phyloP scores from a whole-genome alignment of 1,284 basidiomycete genomes.

The Fomes fomentarius region DNA sequence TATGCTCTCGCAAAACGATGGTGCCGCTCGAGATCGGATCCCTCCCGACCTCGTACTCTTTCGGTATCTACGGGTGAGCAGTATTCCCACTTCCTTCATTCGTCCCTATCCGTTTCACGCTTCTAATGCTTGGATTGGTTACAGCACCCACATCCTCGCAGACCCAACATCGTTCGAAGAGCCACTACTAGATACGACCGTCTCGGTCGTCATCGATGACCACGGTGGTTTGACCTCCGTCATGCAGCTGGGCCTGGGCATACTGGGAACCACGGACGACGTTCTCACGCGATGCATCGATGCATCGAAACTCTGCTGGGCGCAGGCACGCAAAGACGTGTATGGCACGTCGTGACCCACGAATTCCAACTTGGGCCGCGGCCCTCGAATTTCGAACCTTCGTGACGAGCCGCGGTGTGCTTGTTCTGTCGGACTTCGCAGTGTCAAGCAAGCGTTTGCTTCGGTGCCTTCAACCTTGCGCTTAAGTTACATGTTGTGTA shows the following conservation, averaged over 20 bases:
- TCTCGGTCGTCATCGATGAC: slow-evolving; percentile 70
- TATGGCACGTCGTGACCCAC: slow-evolving; percentile 19
- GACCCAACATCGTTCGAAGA: slow-evolving; percentile 93
- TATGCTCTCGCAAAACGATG: slow-evolving; percentile 62
- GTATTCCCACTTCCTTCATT: too few relatives aligned
- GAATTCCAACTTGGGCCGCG: too few relatives aligned
- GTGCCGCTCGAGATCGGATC: slow-evolving; percentile 51
- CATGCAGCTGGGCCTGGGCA: slow-evolving; percentile 58
- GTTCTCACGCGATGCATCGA: slow-evolving; percentile 49
- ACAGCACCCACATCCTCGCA: slow-evolving; percentile 68
- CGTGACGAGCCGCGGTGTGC: too few relatives aligned
- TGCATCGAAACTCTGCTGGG: slow-evolving; percentile 44
- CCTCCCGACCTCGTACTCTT: slow-evolving; percentile 68
- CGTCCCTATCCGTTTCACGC: background rate
- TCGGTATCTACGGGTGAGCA: slow-evolving; percentile 80
- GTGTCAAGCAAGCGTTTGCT: too few relatives aligned
- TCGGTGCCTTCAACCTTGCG: too few relatives aligned
- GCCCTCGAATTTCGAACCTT: too few relatives aligned
- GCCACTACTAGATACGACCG: slow-evolving; percentile 73
- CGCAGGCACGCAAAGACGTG: slow-evolving; percentile 21
- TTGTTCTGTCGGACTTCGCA: too few relatives aligned
- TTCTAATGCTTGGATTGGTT: background rate
- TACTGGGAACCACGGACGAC: slow-evolving; percentile 37
- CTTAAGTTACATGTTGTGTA: too few relatives aligned
- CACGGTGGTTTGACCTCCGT: slow-evolving; percentile 55